Evolutionary conservation across 495 filamentous ascomycete species (phyloP).

Genomic region (Podospora tetraspora): DNA sequence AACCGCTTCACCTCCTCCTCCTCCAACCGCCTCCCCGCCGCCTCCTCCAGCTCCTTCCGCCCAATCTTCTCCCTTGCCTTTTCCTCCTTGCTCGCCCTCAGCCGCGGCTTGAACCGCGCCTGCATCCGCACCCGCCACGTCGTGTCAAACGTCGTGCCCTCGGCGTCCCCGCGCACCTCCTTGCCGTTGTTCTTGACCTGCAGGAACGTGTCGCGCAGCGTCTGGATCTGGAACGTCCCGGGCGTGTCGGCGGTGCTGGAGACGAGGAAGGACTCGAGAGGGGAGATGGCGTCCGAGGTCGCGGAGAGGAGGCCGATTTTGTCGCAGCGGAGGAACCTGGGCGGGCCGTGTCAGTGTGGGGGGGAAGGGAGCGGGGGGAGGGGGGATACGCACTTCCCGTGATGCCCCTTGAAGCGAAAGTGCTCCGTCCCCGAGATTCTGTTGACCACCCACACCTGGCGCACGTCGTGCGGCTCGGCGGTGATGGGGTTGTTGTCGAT

Average conservation of each 20-base stretch:
- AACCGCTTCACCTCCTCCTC: constrained; percentile 80
- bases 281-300: constrained; percentile 69
- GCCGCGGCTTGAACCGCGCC: constrained; percentile 79
- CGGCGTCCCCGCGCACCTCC: constrained; percentile 76
- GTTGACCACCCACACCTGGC: constrained; percentile 93
- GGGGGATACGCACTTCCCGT: constrained; percentile 60
- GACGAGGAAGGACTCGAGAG: constrained; percentile 75
- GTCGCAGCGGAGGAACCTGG: constrained; percentile 71
- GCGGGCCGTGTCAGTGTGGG: background rate
- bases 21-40: constrained; percentile 67
- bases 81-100: constrained; percentile 61
- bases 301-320: constrained; percentile 74
- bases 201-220: constrained; percentile 56
- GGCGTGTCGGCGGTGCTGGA: constrained; percentile 57
- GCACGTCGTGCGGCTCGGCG: constrained; percentile 88
- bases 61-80: constrained; percentile 81
- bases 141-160: constrained; percentile 64
- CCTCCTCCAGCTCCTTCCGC: constrained; percentile 78
- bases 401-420: constrained; percentile 79
- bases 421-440: constrained; percentile 73
- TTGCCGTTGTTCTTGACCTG: constrained; percentile 46
- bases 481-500: constrained; percentile 69
- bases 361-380: background rate
- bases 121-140: constrained; percentile 87
- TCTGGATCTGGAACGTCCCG: constrained; percentile 65